These are phyloP conservation scores for Fragaria ananassa DNA, from an alignment of 306 rosid species.

Conservation along the genomic window DNA sequence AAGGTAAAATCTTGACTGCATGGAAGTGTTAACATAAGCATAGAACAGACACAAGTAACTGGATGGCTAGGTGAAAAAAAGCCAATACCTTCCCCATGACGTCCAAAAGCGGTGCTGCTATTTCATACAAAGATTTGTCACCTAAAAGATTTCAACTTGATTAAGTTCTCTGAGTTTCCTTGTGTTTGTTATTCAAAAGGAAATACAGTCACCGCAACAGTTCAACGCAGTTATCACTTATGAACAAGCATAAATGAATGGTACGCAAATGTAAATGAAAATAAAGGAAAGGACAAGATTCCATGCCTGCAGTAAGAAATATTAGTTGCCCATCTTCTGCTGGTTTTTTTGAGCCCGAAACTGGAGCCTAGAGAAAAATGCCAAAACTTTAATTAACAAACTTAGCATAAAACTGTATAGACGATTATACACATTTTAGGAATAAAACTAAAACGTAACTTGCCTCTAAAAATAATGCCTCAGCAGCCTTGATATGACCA, in stretches of 20 bases:
- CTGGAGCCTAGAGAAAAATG: conserved; percentile 71
- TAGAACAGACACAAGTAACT: conserved; percentile 19
- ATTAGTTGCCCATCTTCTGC: conserved; percentile 97
- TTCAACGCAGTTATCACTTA: not conserved
- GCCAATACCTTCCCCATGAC: conserved; percentile 87
- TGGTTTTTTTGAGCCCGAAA: conserved; percentile 93
- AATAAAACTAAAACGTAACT: conserved; percentile 9
- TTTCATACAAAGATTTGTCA: conserved; percentile 72
- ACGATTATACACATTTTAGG: conserved; percentile 14
- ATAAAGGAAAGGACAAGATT: conserved; percentile 1
- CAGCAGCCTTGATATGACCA: conserved; percentile 61
- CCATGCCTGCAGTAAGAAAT: conserved; percentile 89
- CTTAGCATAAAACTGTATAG: not conserved
- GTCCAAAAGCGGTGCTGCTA: conserved; percentile 63
- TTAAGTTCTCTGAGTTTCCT: conserved; percentile 32
- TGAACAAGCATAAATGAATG: not conserved
- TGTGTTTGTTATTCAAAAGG: conserved; percentile 13
- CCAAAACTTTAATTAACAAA: conserved; percentile 19
- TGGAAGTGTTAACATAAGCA: conserved; percentile 25
- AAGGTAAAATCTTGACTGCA: conserved; percentile 83
- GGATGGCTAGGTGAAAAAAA: conserved; percentile 5
- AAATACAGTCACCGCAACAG: not conserved
- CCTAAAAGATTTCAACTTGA: conserved; percentile 56
- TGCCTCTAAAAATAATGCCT: conserved; percentile 90
- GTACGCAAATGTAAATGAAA: not conserved